Evolutionary conservation across 1,284 basidiomycete genomes (phyloP), one percentile per base, ranked within the genome.

Genomic region (Ceratobasidium sp.): DNA sequence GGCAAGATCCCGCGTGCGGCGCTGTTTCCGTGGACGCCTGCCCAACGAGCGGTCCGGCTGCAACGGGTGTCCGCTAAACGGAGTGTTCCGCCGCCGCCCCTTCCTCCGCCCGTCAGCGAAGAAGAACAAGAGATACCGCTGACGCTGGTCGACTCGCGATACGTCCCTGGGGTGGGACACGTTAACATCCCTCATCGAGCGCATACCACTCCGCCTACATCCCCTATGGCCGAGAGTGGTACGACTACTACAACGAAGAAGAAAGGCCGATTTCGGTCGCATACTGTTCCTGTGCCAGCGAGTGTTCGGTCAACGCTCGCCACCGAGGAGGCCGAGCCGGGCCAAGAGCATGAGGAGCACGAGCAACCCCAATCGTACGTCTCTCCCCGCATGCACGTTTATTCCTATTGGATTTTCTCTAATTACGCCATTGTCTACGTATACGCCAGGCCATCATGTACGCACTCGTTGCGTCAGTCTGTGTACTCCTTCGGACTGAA

Each of bases 1-100:
- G 61, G 40, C 17, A 40, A 65, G 6, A 75, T 75, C 26, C 73
- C 73, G 13, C 73, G 73, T 42, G 12, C 62, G 15, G 46, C 73
- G 17, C 73, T 75, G 28, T 75, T 75, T 28, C 73, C 73, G 23
- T 75, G 73, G 73, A 75, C 73, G 33, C 73, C 73, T 6, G 73
- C 73, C 48, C 73, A 75, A 50, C 73, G 73, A 2, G 73, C 73
- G 2, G 73, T 28, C 62, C 54, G 73, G 4, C 28, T 66, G 48
- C 70, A 75, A 33, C 33, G 33, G 50, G 62, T 56, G 38, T 12
- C 66, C 12, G 33, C 57, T 38, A 74, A 62, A 40, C 69, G 71
- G 7, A 62, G 42, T 23, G 13, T 74, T 4, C 33, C 33, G 4
- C 61, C 73, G 17, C 61, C 61, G 13, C 61, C 61, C 10, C 59